Conservation (phyloP, 1,139 yeast genomes). For the Taiozyma sp. region DNA sequence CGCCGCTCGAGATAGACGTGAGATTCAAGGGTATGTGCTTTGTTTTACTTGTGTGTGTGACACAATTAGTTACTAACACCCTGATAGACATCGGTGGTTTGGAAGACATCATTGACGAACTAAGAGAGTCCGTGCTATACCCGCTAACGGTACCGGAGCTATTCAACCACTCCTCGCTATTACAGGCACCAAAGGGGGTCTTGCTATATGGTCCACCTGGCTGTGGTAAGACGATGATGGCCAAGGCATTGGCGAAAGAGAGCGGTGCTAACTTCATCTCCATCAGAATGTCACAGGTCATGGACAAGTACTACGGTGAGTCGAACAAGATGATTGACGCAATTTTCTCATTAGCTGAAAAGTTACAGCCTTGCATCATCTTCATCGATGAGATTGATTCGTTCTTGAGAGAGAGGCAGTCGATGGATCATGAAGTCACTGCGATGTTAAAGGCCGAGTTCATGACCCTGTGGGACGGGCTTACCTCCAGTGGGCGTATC, state of each 20-base stretch:
- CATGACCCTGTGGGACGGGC: slow-evolving; percentile 97
- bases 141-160: slow-evolving; percentile 79
- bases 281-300: slow-evolving; percentile 87
- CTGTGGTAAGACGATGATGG: slow-evolving; percentile 96
- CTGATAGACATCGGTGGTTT: slow-evolving; percentile 78
- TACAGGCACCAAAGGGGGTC: slow-evolving; percentile 94
- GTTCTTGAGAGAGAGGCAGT: slow-evolving; percentile 79
- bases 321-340: slow-evolving; percentile 94
- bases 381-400: slow-evolving; percentile 97
- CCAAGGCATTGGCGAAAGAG: slow-evolving; percentile 91
- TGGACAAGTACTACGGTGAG: slow-evolving; percentile 99
- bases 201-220: slow-evolving; percentile 96
- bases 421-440: slow-evolving; percentile 92
- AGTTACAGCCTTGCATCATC: slow-evolving; percentile 90
- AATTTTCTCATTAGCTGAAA: slow-evolving; percentile 82
- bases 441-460: slow-evolving; percentile 94
- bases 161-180: slow-evolving; percentile 55
- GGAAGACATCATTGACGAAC: slow-evolving; percentile 74
- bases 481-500: slow-evolving; percentile 68
- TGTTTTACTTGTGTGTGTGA: background rate
- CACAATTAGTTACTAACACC: slow-evolving; percentile 1
- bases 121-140: slow-evolving; percentile 81
- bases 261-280: slow-evolving; percentile 91
- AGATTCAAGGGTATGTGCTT: slow-evolving; percentile 48
- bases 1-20: slow-evolving; percentile 78